Percentiles rank a stretch among this genome's conserved stretches.
These are phyloP conservation scores for Biscogniauxia marginata DNA, from an alignment of 2,329 filamentous ascomycete genomes.

Conservation along the genomic window DNA sequence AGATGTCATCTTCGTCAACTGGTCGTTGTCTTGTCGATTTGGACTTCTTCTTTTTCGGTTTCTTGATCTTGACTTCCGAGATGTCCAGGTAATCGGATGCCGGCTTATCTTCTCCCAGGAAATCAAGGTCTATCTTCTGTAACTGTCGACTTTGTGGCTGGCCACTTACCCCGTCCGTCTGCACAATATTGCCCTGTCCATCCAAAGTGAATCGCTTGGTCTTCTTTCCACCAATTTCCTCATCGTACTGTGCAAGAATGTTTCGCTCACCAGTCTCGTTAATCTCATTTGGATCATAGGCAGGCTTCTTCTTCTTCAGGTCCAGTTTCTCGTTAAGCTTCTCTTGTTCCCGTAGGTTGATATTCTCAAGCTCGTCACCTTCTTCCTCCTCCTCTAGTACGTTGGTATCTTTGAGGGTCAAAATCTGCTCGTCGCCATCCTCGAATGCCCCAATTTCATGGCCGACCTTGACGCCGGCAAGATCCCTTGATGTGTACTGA, in stretches of 20 bases:
- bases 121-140: conserved; percentile 73
- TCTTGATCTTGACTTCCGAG: conserved; percentile 88
- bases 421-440: conserved; percentile 80
- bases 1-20: conserved; percentile 61
- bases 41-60: conserved; percentile 87
- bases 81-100: conserved; percentile 86
- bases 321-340: conserved; percentile 73
- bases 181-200: conserved; percentile 67
- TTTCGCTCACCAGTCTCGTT: conserved; percentile 63
- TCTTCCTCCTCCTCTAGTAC: conserved; percentile 78
- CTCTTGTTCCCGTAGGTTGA: conserved; percentile 70
- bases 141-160: conserved; percentile 61
- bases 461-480: conserved; percentile 87
- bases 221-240: conserved; percentile 91
- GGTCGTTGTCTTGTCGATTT: conserved; percentile 72
- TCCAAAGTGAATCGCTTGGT: conserved; percentile 85
- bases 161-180: conserved; percentile 54
- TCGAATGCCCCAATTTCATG: conserved; percentile 83
- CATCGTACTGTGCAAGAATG: conserved; percentile 89
- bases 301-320: conserved; percentile 84
- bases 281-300: conserved; percentile 80
- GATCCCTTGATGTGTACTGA: conserved; percentile 79
- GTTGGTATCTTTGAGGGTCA: conserved; percentile 91
- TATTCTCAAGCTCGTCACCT: conserved; percentile 85
- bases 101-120: conserved; percentile 57